Evolutionary conservation across 331 rosid genomes (phyloP).

Genomic region (Ulmus americana): DNA sequence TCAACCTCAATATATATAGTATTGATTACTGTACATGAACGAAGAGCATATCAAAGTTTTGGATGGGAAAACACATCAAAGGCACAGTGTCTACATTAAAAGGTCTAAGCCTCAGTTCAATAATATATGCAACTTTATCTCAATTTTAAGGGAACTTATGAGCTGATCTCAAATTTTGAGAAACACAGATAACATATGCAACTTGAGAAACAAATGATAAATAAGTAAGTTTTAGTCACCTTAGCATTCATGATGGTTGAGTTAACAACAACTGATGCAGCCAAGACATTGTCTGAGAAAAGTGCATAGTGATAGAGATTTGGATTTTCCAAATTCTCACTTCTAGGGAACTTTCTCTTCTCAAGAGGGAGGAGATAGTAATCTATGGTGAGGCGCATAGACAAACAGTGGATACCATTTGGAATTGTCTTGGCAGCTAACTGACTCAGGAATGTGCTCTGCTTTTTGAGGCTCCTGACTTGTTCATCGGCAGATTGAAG

Average conservation of each 20-base stretch:
- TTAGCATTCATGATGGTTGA: slow-evolving; percentile 74
- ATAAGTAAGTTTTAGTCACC: slow-evolving; percentile 38
- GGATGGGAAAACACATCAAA: no score
- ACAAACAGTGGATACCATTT: slow-evolving; percentile 83
- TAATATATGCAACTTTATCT: not conserved
- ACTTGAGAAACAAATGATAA: not conserved
- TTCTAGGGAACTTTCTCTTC: slow-evolving; percentile 70
- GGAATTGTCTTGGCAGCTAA: slow-evolving; percentile 94
- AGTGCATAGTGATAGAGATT: slow-evolving; percentile 78
- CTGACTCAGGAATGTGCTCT: slow-evolving; percentile 91
- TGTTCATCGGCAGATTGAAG: slow-evolving; percentile 85
- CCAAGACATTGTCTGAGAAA: slow-evolving; percentile 95
- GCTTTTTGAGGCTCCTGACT: slow-evolving; percentile 77
- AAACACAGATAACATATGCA: not conserved
- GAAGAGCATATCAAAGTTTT: no score
- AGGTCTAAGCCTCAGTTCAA: not conserved
- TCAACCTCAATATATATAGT: no score
- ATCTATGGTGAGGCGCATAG: slow-evolving; percentile 89
- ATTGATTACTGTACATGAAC: no score
- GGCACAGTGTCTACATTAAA: slow-evolving; percentile 1
- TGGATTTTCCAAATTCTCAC: slow-evolving; percentile 80
- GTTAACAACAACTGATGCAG: slow-evolving; percentile 94
- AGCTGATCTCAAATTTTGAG: not conserved
- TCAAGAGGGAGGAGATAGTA: slow-evolving; percentile 75
- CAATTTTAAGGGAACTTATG: not conserved